Evolutionary conservation across 305 asterid genomes (phyloP).

Genomic region (Ilex paraguariensis): DNA sequence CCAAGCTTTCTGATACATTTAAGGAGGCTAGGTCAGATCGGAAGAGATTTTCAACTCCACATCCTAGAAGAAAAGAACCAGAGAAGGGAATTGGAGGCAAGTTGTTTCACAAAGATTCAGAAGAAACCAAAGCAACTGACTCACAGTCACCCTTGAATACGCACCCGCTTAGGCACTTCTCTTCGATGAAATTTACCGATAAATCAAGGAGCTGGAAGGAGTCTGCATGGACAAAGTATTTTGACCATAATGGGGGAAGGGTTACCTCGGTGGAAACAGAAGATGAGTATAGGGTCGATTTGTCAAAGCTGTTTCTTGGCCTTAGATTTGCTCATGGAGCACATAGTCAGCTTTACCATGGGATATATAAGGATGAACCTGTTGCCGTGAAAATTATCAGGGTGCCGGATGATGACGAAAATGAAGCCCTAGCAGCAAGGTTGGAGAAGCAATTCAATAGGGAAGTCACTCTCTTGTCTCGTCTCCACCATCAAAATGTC

Average conservation of each 20-base stretch:
- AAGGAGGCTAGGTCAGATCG: constrained; percentile 64
- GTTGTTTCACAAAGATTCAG: constrained; percentile 33
- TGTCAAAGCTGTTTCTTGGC: constrained; percentile 73
- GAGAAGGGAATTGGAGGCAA: constrained; percentile 39
- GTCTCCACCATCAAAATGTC: constrained; percentile 51
- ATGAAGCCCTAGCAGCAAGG: constrained; percentile 24
- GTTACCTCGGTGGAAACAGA: constrained; percentile 67
- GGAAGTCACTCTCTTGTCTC: constrained; percentile 56
- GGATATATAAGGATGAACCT: constrained; percentile 66
- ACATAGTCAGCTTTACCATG: constrained; percentile 89
- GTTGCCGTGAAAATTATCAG: constrained; percentile 83
- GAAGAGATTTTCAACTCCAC: constrained; percentile 76
- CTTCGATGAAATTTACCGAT: constrained; percentile 42
- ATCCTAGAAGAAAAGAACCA: constrained; percentile 41
- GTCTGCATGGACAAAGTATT: constrained; percentile 70
- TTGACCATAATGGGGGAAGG: constrained; percentile 73
- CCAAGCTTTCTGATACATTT: constrained; percentile 61
- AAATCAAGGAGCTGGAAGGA: constrained; percentile 54
- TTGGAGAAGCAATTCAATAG: constrained; percentile 49
- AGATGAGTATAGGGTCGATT: constrained; percentile 63
- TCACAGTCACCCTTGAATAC: constrained; percentile 31
- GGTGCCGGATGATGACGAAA: constrained; percentile 60
- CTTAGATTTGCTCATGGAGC: constrained; percentile 87
- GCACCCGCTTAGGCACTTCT: constrained; percentile 55
- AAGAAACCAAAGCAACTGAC: constrained; percentile 26